phyloP scores from a whole-genome alignment of 495 filamentous ascomycete species.

The Aspergillus saccharolyticus region DNA sequence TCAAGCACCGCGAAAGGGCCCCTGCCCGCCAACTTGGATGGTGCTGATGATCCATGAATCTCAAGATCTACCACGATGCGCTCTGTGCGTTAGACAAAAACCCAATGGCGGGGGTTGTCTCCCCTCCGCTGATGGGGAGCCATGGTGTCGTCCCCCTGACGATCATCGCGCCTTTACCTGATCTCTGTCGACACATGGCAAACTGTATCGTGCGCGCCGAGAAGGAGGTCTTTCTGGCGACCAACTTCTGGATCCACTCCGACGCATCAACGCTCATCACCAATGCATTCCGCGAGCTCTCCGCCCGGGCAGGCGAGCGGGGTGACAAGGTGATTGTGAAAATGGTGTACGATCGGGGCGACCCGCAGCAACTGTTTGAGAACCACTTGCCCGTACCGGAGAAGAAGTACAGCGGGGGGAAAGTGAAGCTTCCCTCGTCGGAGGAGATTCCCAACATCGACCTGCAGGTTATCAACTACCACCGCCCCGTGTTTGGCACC shows the following conservation, averaged over 20 bases:
- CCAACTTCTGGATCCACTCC: constrained; percentile 69
- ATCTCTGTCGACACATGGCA: constrained; percentile 67
- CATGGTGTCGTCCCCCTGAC: constrained; percentile 62
- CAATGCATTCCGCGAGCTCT: constrained; percentile 64
- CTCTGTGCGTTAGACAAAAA: constrained; percentile 55
- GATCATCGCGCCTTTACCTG: constrained; percentile 62
- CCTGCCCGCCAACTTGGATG: too few relatives aligned
- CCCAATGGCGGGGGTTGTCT: constrained; percentile 53
- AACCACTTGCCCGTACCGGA: constrained; percentile 56
- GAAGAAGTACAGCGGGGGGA: constrained; percentile 49
- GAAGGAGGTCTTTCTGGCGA: constrained; percentile 66
- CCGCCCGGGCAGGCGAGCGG: constrained; percentile 54
- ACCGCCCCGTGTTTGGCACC: constrained; percentile 66
- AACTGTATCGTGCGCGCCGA: constrained; percentile 71
- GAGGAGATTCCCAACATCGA: constrained; percentile 66
- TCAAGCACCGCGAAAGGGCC: neutral
- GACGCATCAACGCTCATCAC: constrained; percentile 61
- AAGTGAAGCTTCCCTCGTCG: constrained; percentile 54
- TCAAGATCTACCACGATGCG: constrained; percentile 61
- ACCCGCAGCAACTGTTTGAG: constrained; percentile 57
- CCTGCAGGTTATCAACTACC: constrained; percentile 69
- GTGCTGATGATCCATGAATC: neutral
- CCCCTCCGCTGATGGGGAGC: constrained; percentile 65
- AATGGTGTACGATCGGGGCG: constrained; percentile 69
- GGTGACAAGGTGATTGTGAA: constrained; percentile 60